Base-by-base conservation (phyloP, 805 yeast genomes). In the Candida peoriensis region DNA sequence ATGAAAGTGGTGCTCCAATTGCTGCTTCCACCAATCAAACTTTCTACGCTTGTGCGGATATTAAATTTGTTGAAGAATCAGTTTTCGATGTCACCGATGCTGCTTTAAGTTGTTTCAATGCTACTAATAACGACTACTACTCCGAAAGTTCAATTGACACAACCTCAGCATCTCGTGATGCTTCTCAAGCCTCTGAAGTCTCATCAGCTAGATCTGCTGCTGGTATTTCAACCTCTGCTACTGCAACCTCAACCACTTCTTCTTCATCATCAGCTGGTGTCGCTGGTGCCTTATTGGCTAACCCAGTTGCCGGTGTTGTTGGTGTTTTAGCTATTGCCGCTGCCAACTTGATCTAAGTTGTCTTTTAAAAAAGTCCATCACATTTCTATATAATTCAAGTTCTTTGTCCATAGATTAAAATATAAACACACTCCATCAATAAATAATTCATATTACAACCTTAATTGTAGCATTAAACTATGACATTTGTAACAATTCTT, bases 41-140 rank as follows among this genome's bases (percentile, higher is more conserved):
- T 14, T 70, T 58, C 48, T 68, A 63, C 44, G 69, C 67, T 28
- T 68, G 73, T 53, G 58, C 74, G 20, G 74, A 68, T 42, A 44
- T 68, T 39, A 43, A 32, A n/a, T 68, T 64, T 40, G 72, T 68
- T 34, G 68, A 63, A 47, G 64, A 59, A 37, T 48, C 55, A 7
- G 68, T 63, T 24, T 64, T 65, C 44, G 54, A 61, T 30, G 48
- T 55, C 22, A 39, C 66, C 8, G 54, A 50, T 23, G 47, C 34
- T 28, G 64, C 70, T 8, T 40, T 53, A 20, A 44, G 59, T 26
- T 66, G 71, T 48, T 66, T 66, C 62, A 66, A 66, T 42, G 65
- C 66, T 33, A 60, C 70, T 28, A 54, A 59, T 41, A 53, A 62
- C 37, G 47, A 54, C 37, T 63, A 61, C 51, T 65, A 65, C 48